Percentiles rank a stretch among this genome's conserved stretches.
These are phyloP conservation scores for Pachyrhizus erosus DNA, from an alignment of 306 rosid genomes.

Conservation along the genomic window DNA sequence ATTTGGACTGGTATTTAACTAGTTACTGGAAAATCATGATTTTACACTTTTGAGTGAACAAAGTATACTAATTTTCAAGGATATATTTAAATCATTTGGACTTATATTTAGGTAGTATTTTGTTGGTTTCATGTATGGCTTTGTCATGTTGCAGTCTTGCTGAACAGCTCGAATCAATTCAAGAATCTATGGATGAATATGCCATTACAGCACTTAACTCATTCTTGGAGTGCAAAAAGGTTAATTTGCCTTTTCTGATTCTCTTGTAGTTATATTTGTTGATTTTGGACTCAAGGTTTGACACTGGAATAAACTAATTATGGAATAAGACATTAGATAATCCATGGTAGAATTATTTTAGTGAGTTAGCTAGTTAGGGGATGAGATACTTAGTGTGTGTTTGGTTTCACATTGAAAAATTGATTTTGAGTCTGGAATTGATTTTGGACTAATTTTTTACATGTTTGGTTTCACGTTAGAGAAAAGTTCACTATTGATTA, in stretches of 20 bases:
- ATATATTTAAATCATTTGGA: conserved; percentile 38
- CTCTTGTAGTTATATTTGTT: conserved; percentile 38
- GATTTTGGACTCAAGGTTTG: conserved; percentile 25
- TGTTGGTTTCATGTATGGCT: conserved; percentile 34
- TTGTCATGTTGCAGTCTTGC: conserved; percentile 74
- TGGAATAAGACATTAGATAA: conserved; percentile 16
- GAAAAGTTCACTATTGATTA: too few species aligned
- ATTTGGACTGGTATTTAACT: conserved; percentile 30
- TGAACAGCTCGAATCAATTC: conserved; percentile 89
- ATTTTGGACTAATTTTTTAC: too few species aligned
- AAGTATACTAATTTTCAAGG: conserved; percentile 17
- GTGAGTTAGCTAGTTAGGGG: not conserved
- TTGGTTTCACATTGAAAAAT: too few species aligned
- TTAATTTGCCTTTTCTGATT: conserved; percentile 31
- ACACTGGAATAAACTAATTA: not conserved
- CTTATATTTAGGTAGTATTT: conserved; percentile 30
- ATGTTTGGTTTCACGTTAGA: too few species aligned
- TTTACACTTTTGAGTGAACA: conserved; percentile 26
- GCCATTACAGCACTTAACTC: conserved; percentile 64
- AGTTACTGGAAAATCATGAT: conserved; percentile 27
- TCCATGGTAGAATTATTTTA: not conserved
- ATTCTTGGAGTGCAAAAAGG: conserved; percentile 91
- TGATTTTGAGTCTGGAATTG: too few species aligned
- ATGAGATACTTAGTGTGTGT: not conserved
- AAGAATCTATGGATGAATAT: conserved; percentile 67